phyloP scores from a whole-genome alignment of 1,284 basidiomycete genomes.

The Rhodotorula sp. region DNA sequence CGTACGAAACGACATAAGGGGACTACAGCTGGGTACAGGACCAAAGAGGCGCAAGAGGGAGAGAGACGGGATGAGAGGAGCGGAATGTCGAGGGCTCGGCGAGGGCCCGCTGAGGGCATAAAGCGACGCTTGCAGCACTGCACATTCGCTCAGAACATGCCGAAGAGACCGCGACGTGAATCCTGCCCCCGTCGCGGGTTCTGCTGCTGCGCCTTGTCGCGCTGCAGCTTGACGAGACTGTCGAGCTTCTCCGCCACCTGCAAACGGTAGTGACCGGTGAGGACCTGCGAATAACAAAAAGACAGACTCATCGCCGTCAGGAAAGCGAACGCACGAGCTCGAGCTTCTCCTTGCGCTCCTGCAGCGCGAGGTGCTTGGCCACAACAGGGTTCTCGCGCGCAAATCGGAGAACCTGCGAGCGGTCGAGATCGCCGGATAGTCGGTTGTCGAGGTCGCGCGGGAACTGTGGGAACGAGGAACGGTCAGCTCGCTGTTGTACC shows the following conservation, averaged over 20 bases:
- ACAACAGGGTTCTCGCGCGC: constrained; percentile 91
- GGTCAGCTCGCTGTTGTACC: background rate
- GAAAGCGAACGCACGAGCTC: constrained; percentile 70
- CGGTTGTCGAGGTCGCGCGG: constrained; percentile 96
- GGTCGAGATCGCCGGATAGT: constrained; percentile 85
- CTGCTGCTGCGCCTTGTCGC: constrained; percentile 44
- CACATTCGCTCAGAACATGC: constrained; percentile 32
- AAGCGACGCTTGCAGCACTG: too few relatives aligned
- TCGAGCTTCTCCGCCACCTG: constrained; percentile 51
- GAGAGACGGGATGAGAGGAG: too few relatives aligned
- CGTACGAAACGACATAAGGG: too few relatives aligned
- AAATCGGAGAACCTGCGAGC: constrained; percentile 80
- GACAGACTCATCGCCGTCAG: too few relatives aligned
- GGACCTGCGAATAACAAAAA: too few relatives aligned
- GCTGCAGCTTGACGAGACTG: constrained; percentile 50
- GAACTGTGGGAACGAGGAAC: constrained; percentile 62
- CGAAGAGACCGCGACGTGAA: constrained; percentile 31
- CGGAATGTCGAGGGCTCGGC: too few relatives aligned
- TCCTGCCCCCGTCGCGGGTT: constrained; percentile 5
- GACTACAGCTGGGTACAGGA: too few relatives aligned
- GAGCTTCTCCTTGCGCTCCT: constrained; percentile 96
- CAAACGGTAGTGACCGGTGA: too few relatives aligned
- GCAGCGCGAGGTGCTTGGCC: constrained; percentile 84
- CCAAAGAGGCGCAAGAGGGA: too few relatives aligned
- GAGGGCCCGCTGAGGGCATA: too few relatives aligned